Conservation (phyloP, 108 stramenopile species). For the Fragilariopsis cylindrus region DNA sequence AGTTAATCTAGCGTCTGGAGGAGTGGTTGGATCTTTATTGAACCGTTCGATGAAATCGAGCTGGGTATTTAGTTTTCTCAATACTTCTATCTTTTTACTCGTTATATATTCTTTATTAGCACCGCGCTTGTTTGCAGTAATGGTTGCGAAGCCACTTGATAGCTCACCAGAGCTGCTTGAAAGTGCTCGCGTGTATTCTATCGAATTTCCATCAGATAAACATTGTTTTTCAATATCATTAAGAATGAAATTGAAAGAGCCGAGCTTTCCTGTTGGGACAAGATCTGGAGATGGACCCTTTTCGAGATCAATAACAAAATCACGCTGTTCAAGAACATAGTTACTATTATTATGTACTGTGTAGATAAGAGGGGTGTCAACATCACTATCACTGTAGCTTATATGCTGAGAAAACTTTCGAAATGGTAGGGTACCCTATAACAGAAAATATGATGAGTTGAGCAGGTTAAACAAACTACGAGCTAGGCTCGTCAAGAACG, state of each 20-base stretch:
- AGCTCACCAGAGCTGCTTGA: neutral
- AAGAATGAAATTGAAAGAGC: neutral
- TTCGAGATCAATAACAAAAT: constrained; percentile 2
- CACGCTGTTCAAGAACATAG: constrained; percentile 3
- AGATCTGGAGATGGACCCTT: neutral
- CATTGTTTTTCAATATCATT: constrained; percentile 13
- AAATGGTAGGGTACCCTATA: neutral
- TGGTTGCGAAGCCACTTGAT: neutral
- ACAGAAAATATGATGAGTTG: too few relatives aligned
- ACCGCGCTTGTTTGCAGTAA: neutral
- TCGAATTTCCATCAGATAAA: neutral
- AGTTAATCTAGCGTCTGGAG: neutral
- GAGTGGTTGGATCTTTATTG: constrained; percentile 11
- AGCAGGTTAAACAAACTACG: too few relatives aligned
- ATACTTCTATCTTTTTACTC: neutral
- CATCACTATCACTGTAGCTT: constrained; percentile 3
- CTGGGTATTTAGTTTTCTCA: neutral
- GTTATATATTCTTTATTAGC: neutral
- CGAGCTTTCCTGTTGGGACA: neutral
- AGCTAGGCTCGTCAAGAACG: too few relatives aligned
- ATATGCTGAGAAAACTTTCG: constrained; percentile 13
- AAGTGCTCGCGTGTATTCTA: neutral
- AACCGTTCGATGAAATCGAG: constrained; percentile 1
- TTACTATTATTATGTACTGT: constrained; percentile 8
- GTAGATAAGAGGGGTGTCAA: neutral